Conservation (phyloP, 2,329 filamentous ascomycete genomes). For the Fusarium sp. region DNA sequence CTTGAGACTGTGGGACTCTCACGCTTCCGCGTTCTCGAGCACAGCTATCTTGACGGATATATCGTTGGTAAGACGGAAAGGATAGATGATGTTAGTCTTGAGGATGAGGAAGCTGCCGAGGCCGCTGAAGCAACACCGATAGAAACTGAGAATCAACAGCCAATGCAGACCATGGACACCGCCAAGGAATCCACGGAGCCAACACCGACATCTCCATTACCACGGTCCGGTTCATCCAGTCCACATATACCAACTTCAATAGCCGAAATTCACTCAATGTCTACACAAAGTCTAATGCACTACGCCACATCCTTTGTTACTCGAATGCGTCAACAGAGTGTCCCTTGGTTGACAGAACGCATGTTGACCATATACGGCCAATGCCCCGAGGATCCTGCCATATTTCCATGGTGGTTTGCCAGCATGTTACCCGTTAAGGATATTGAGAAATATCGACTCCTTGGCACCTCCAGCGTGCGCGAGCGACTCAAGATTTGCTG, state of each 20-base stretch:
- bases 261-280: conserved; percentile 58
- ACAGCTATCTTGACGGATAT: conserved; percentile 80
- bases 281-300: conserved; percentile 78
- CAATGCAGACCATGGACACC: background rate
- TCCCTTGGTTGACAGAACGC: conserved; percentile 79
- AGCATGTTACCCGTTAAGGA: conserved; percentile 83
- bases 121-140: conserved; percentile 65
- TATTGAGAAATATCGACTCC: conserved; percentile 80
- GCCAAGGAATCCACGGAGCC: conserved; percentile 8
- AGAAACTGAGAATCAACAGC: background rate
- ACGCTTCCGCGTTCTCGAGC: conserved; percentile 78
- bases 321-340: conserved; percentile 75
- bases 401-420: conserved; percentile 93
- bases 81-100: conserved; percentile 83
- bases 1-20: conserved; percentile 82
- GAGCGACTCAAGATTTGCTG: conserved; percentile 86
- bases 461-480: conserved; percentile 80
- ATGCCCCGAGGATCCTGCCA: conserved; percentile 78
- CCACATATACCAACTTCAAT: conserved; percentile 13
- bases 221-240: conserved; percentile 10
- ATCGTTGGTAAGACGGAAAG: conserved; percentile 79
- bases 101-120: conserved; percentile 83
- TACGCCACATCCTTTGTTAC: conserved; percentile 75
- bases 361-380: conserved; percentile 82
- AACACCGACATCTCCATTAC: background rate